phyloP scores from a whole-genome alignment of 1,284 basidiomycete genomes.

The Rhodofomes roseus region DNA sequence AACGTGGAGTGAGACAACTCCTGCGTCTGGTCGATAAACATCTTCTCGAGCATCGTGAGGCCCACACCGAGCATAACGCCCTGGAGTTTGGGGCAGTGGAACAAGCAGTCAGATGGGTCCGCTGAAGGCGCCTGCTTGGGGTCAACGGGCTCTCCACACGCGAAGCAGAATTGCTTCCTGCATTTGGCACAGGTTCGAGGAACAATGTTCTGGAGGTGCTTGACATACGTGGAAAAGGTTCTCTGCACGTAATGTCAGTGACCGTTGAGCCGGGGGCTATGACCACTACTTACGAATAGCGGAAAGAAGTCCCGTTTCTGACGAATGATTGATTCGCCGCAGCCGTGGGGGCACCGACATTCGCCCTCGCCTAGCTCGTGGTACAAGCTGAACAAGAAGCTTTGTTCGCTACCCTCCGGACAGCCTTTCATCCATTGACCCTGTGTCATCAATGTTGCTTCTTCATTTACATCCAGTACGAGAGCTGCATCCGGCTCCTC shows the following conservation, averaged over 20 bases:
- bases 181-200: conserved; percentile 64
- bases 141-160: conserved; percentile 74
- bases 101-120: conserved; percentile 54
- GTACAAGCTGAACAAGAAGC: conserved; percentile 83
- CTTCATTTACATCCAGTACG: conserved; percentile 42
- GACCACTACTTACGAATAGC: conserved; percentile 61
- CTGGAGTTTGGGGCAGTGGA: conserved; percentile 87
- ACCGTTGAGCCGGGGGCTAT: not conserved
- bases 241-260: conserved; percentile 39
- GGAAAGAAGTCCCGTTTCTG: conserved; percentile 78
- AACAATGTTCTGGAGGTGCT: conserved; percentile 56
- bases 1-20: conserved; percentile 14
- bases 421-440: conserved; percentile 97
- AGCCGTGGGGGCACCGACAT: conserved; percentile 70
- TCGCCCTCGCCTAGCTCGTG: conserved; percentile 60
- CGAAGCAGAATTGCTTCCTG: conserved; percentile 68
- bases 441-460: conserved; percentile 71
- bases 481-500: conserved; percentile 62
- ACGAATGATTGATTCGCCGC: conserved; percentile 56
- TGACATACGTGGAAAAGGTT: conserved; percentile 67
- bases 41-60: conserved; percentile 72
- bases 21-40: conserved; percentile 54
- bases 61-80: conserved; percentile 85
- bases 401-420: conserved; percentile 88
- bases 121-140: conserved; percentile 36